Conservation (phyloP, 2,329 filamentous ascomycete species). For the Arthrobotrys megalospora region DNA sequence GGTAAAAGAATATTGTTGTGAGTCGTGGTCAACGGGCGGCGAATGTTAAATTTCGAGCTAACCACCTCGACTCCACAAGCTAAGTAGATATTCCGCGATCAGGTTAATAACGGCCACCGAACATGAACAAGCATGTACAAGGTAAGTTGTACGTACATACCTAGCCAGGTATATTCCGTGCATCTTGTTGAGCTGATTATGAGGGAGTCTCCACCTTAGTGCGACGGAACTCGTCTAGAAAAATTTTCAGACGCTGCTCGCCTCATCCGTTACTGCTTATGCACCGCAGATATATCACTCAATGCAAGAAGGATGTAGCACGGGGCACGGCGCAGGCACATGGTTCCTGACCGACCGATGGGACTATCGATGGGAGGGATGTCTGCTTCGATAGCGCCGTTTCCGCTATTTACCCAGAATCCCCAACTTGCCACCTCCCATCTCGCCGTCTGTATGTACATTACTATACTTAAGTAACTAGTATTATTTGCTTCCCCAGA, state of each 20-base stretch:
- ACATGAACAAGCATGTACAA: neutral
- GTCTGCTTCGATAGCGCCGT: neutral
- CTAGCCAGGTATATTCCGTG: neutral
- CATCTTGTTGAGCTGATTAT: neutral
- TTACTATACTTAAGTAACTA: neutral
- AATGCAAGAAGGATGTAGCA: slow-evolving; percentile 22
- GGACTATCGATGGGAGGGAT: slow-evolving; percentile 4
- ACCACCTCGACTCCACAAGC: slow-evolving; percentile 7
- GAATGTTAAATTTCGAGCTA: slow-evolving; percentile 24
- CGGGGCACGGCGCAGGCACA: slow-evolving; percentile 38
- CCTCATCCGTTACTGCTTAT: slow-evolving; percentile 6
- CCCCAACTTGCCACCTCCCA: slow-evolving; percentile 25
- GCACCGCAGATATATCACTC: slow-evolving; percentile 41
- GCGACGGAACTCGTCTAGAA: slow-evolving; percentile 56
- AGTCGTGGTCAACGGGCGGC: neutral
- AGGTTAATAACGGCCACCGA: neutral
- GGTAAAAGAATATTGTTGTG: neutral
- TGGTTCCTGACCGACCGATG: slow-evolving; percentile 19
- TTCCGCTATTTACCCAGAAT: slow-evolving; percentile 31
- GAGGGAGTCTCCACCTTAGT: slow-evolving; percentile 4
- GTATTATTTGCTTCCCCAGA: neutral
- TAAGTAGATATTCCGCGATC: slow-evolving; percentile 4
- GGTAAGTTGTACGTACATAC: no score
- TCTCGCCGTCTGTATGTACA: slow-evolving; percentile 1
- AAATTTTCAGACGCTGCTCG: slow-evolving; percentile 38